A percentile compares a stretch with the other conserved stretches of the same genome.
These are phyloP conservation scores for Ophiostoma himal-ulmi DNA, from an alignment of 2,329 filamentous ascomycete species.

Conservation along the genomic window DNA sequence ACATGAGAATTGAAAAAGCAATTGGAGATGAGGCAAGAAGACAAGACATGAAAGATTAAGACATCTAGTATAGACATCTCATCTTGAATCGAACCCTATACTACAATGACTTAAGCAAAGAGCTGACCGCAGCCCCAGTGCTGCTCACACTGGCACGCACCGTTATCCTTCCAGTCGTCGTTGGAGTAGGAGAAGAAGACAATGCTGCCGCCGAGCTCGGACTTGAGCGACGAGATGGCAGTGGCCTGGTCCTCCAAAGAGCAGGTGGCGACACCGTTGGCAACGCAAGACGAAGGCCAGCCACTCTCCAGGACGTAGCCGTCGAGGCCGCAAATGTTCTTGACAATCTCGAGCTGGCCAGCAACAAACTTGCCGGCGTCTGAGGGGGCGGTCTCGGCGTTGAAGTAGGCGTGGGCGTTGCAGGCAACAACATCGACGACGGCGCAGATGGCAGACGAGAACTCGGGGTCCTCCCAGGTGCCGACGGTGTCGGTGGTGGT, in stretches of 20 bases:
- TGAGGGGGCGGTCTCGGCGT: slow-evolving; percentile 56
- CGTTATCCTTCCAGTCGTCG: slow-evolving; percentile 74
- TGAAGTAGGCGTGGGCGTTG: slow-evolving; percentile 96
- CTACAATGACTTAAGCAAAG: slow-evolving; percentile 29
- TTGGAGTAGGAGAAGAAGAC: slow-evolving; percentile 78
- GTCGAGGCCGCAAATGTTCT: slow-evolving; percentile 64
- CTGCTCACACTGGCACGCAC: slow-evolving; percentile 68
- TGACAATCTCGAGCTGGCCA: slow-evolving; percentile 66
- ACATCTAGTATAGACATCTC: no score
- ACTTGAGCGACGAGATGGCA: slow-evolving; percentile 67
- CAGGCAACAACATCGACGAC: slow-evolving; percentile 72
- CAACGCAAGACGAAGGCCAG: slow-evolving; percentile 67
- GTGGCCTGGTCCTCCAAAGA: slow-evolving; percentile 59
- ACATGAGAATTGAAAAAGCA: neutral
- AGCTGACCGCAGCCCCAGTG: slow-evolving; percentile 63
- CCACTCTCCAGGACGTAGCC: slow-evolving; percentile 85
- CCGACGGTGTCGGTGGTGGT: slow-evolving; percentile 84
- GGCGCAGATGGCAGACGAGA: slow-evolving; percentile 56
- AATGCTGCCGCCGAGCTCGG: slow-evolving; percentile 58
- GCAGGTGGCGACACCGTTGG: slow-evolving; percentile 69
- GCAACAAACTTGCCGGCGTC: slow-evolving; percentile 71
- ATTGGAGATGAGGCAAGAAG: neutral
- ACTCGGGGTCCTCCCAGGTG: slow-evolving; percentile 62
- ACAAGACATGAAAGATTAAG: no score
- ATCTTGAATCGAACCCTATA: neutral